Percentiles rank a stretch among this genome's conserved stretches.
Evolutionary conservation across 2,329 filamentous ascomycete species (phyloP).

Genomic region (Epichloe glyceriae): DNA sequence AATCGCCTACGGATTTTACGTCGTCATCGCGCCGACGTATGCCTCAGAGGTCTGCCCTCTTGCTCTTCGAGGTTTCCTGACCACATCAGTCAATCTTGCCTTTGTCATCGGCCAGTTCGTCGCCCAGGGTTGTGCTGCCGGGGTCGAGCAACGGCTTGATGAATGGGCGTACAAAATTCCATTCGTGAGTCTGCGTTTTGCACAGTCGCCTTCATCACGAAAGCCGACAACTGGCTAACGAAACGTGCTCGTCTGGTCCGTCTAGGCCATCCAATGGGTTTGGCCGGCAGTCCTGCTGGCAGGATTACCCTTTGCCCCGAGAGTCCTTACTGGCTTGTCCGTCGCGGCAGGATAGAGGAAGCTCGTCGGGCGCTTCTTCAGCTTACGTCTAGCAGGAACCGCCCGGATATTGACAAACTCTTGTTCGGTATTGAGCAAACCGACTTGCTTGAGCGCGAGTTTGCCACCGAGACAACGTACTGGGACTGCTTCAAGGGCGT

Average conservation of each 20-base stretch:
- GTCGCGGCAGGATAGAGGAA: constrained; percentile 26
- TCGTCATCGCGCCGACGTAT: constrained; percentile 45
- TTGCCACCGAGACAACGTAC: constrained; percentile 35
- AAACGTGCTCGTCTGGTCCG: background rate
- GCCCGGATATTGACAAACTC: constrained; percentile 21
- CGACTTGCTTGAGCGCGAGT: constrained; percentile 40
- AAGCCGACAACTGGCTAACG: background rate
- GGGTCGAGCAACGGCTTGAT: constrained; percentile 24
- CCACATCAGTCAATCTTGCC: constrained; percentile 47
- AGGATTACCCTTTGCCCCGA: constrained; percentile 33
- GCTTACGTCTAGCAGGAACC: constrained; percentile 25
- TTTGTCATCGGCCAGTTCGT: constrained; percentile 51
- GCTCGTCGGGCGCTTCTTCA: constrained; percentile 26
- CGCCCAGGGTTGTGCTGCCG: constrained; percentile 33
- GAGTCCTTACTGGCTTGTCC: constrained; percentile 37
- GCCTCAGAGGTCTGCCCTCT: constrained; percentile 48
- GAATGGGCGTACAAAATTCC: constrained; percentile 32
- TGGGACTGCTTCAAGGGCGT: constrained; percentile 35
- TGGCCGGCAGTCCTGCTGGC: constrained; percentile 33
- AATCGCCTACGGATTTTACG: constrained; percentile 47
- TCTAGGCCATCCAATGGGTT: constrained; percentile 35
- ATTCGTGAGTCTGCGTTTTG: constrained; percentile 9
- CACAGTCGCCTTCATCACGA: background rate
- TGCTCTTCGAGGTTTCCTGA: constrained; percentile 42
- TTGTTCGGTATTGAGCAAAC: constrained; percentile 46